Base-by-base conservation (phyloP, 2,329 filamentous ascomycete species). In the Talaromyces sp. region DNA sequence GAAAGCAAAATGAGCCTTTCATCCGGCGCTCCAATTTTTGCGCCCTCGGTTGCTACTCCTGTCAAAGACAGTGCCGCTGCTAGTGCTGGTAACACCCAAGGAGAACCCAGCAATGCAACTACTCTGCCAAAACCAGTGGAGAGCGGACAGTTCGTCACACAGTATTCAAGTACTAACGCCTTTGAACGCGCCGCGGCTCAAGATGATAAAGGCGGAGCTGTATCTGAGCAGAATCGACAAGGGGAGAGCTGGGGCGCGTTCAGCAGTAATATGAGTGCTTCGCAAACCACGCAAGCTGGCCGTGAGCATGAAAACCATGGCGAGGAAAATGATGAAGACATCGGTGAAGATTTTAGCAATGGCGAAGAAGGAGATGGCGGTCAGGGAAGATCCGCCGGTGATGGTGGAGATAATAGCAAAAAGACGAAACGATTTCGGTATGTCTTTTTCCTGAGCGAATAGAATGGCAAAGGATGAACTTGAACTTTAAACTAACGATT, bases 391-490 rank as follows among this genome's bases (percentile, higher is more conserved):
- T 68, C 72, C 22, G 69, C 72, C 3, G 68, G 71, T 1, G 75
- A 76, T 58, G 56, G 64, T 2, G 72, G 69, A 31, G 61, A 72
- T 40, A 77, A 79, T 8, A 80, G 77, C 67, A 79, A 76, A 67
- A 80, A 79, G 65, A 79, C 78, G 76, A 80, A 80, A 71, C 74
- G 78, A 56, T 80, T 80, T 51, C 75, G 78, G 78, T 79, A 72
- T 67, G 74, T 34, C n/a, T 40, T 19, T 40, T 19, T 25, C 5
- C 15, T 6, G 31, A 8, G 29, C 1, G 38, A 59, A 38, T 4
- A 58, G 31, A 22, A 59, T 22, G 2, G n/a, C 19, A 58, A 19
- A 58, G n/a, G 5, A n/a, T 45, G 38, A 31, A 6, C 17, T 38
- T 27, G 58, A 53, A 68, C 59, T 67, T 27, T 40, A 29, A 58